Conservation (phyloP, 257 asterid genomes). For the Datura wrightii region DNA sequence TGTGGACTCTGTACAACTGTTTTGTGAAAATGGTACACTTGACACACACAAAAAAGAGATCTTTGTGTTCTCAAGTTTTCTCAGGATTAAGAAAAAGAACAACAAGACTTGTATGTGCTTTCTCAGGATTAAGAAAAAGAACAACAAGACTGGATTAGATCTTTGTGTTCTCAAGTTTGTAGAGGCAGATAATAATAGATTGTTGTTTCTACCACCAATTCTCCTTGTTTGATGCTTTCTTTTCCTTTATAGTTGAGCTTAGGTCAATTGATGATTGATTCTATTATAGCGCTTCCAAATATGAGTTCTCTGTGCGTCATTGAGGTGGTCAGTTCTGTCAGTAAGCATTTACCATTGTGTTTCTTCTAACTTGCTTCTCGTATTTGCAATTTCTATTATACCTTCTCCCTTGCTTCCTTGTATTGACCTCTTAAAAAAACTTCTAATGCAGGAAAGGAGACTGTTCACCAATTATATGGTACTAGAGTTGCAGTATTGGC, state of each 20-base stretch:
- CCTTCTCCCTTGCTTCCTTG: background rate
- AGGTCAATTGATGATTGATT: background rate
- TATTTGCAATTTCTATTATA: background rate
- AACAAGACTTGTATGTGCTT: background rate
- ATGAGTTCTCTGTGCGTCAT: background rate
- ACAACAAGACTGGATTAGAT: background rate
- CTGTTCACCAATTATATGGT: constrained; percentile 88
- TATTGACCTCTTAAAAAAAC: background rate
- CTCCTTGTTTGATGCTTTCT: background rate
- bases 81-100: background rate
- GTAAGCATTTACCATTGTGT: background rate
- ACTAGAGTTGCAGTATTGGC: constrained; percentile 93
- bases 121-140: background rate
- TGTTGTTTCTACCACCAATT: background rate
- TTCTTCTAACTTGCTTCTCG: background rate
- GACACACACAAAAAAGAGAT: background rate
- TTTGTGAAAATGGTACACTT: background rate
- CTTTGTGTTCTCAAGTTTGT: background rate
- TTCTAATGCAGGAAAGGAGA: constrained; percentile 71
- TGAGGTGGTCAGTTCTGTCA: background rate
- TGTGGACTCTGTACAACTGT: background rate
- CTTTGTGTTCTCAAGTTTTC: no score
- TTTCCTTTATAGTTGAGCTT: background rate
- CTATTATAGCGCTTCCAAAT: background rate
- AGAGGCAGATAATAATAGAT: background rate